A percentile compares a stretch with the other conserved stretches of the same genome.
Evolutionary conservation across 768 basidiomycete genomes (phyloP).

Genomic region (Lanmaoa rubissima): DNA sequence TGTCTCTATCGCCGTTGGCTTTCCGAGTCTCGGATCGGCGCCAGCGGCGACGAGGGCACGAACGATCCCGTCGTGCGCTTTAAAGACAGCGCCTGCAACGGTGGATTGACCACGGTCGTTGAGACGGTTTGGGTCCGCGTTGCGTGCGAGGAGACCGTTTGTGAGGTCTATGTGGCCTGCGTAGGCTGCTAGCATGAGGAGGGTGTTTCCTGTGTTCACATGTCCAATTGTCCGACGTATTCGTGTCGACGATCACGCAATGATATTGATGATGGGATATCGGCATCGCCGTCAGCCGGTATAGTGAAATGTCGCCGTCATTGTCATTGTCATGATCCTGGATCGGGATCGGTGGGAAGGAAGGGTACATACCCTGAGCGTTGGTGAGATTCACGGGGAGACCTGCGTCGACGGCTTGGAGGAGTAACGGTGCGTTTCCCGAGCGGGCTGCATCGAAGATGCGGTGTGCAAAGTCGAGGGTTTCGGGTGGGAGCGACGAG

Average conservation of each 20-base stretch:
- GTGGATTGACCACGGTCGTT: constrained; percentile 76
- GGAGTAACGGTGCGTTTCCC: constrained; percentile 51
- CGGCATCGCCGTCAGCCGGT: not conserved
- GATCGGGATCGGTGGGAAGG: not conserved
- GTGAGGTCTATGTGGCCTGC: constrained; percentile 58
- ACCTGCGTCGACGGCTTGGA: constrained; percentile 64
- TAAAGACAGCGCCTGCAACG: constrained; percentile 77
- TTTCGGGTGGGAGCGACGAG: constrained; percentile 32
- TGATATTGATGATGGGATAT: not conserved
- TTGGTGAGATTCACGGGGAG: constrained; percentile 74
- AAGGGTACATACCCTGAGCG: constrained; percentile 48
- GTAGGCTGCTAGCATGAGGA: constrained; percentile 79
- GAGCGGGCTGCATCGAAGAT: constrained; percentile 75
- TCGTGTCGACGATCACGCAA: not conserved
- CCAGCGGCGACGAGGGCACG: constrained; percentile 46
- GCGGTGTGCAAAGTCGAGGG: constrained; percentile 54
- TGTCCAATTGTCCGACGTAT: not conserved
- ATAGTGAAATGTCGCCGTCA: not conserved
- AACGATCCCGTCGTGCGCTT: constrained; percentile 63
- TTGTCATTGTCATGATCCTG: not conserved
- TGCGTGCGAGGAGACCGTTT: constrained; percentile 49
- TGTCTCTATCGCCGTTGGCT: constrained; percentile 65
- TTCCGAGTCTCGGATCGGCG: constrained; percentile 65
- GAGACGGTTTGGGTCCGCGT: constrained; percentile 63
- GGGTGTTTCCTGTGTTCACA: constrained; percentile 57